Conservation (phyloP, 2,329 filamentous ascomycete species). For the Rosellinia necatrix region DNA sequence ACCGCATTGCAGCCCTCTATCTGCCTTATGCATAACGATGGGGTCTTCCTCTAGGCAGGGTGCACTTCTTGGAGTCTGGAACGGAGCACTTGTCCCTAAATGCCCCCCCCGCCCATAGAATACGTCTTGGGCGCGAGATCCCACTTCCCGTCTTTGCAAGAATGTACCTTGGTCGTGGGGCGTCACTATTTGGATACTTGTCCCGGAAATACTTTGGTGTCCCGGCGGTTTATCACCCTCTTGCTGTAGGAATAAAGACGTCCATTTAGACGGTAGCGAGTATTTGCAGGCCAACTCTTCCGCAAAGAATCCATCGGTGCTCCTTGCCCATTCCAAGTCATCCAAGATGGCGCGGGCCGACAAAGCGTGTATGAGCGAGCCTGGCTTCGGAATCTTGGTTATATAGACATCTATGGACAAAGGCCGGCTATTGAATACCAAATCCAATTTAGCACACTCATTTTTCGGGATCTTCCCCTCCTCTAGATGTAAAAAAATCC, state of each 20-base stretch:
- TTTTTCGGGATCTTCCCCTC: not conserved
- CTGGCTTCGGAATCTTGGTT: not conserved
- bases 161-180: not conserved
- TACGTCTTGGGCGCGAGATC: too few species aligned
- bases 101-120: too few species aligned
- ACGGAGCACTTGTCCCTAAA: too few species aligned
- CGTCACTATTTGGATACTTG: not conserved
- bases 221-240: not conserved
- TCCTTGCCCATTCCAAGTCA: conserved; percentile 6
- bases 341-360: conserved; percentile 17
- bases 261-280: conserved; percentile 24
- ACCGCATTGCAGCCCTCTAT: too few species aligned
- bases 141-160: not conserved
- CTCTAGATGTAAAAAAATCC: conserved; percentile 22
- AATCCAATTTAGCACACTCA: not conserved
- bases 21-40: too few species aligned
- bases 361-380: conserved; percentile 19
- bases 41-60: not conserved
- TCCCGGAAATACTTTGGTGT: too few species aligned
- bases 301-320: conserved; percentile 8
- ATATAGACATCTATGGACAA: not conserved
- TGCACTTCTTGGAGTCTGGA: too few species aligned
- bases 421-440: not conserved
- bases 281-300: conserved; percentile 23
- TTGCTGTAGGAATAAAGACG: conserved; percentile 21